phyloP scores from a whole-genome alignment of 2,329 filamentous ascomycete species.

The Aspergillus fijiensis region DNA sequence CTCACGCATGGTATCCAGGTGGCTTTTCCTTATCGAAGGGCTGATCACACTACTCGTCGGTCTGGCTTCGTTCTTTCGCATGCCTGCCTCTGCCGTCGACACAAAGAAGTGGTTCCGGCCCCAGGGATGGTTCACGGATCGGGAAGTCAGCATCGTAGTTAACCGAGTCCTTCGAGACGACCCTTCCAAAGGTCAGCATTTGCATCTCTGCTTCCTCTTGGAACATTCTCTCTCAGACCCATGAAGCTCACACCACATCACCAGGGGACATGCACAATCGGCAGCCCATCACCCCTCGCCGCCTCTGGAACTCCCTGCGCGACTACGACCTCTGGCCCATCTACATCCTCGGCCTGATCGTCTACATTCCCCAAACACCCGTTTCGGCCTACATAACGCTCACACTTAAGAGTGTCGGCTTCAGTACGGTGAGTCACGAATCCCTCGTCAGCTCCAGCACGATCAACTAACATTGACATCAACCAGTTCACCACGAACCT shows the following conservation, averaged over 20 bases:
- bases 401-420: constrained; percentile 57
- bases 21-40: constrained; percentile 59
- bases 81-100: constrained; percentile 55
- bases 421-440: constrained; percentile 44
- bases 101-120: constrained; percentile 56
- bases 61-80: constrained; percentile 54
- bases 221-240: neutral
- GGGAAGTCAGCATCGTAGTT: constrained; percentile 61
- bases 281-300: constrained; percentile 52
- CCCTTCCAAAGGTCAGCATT: constrained; percentile 50
- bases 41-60: constrained; percentile 55
- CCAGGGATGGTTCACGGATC: constrained; percentile 61
- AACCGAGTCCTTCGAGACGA: constrained; percentile 61
- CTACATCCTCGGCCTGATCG: constrained; percentile 54
- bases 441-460: neutral
- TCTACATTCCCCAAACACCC: constrained; percentile 56
- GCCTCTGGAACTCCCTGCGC: constrained; percentile 53
- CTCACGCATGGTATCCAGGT: constrained; percentile 26
- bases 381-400: constrained; percentile 58
- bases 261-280: constrained; percentile 58
- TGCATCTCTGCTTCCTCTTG: neutral
- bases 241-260: neutral
- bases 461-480: neutral
- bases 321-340: constrained; percentile 63
- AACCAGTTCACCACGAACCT: constrained; percentile 59